A percentile compares a stretch with the other conserved stretches of the same genome.
These are phyloP conservation scores for Agapanthus africanus DNA, from an alignment of 106 monocot genomes.

Conservation along the genomic window DNA sequence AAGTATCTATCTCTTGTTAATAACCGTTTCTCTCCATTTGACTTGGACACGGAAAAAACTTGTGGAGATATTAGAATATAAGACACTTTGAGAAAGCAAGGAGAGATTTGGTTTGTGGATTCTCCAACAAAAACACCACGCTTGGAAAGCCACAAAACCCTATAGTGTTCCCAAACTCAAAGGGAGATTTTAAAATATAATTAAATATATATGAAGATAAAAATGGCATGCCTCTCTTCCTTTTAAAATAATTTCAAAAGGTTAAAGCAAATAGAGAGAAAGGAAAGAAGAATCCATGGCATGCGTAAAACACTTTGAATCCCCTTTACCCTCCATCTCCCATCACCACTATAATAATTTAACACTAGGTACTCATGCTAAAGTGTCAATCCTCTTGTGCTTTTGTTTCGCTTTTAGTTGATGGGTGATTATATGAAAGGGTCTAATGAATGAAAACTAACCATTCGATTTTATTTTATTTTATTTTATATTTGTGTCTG, in stretches of 20 bases:
- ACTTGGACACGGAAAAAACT: too few relatives aligned
- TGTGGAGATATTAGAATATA: too few relatives aligned
- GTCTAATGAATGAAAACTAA: too few relatives aligned
- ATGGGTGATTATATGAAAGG: too few relatives aligned
- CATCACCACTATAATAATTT: neutral
- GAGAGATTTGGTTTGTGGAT: slow-evolving; percentile 23
- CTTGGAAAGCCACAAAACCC: slow-evolving; percentile 14
- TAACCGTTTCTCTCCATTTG: too few relatives aligned
- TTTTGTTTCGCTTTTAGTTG: too few relatives aligned
- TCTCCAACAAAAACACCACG: slow-evolving; percentile 26
- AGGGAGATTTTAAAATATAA: too few relatives aligned
- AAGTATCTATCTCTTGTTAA: too few relatives aligned
- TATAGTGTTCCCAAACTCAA: too few relatives aligned
- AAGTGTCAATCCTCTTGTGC: slow-evolving; percentile 2
- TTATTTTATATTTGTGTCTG: too few relatives aligned
- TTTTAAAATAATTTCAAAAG: neutral
- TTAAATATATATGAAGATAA: too few relatives aligned
- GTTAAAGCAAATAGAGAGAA: neutral
- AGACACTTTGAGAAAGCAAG: slow-evolving; percentile 12
- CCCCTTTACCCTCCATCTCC: neutral
- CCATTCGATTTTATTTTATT: too few relatives aligned
- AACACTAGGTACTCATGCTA: neutral
- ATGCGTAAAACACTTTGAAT: slow-evolving; percentile 6
- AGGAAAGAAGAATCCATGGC: neutral
- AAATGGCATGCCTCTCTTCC: neutral